Base-by-base conservation (phyloP, 192 early-diverging fungal genomes). In the Backusella australiensis region DNA sequence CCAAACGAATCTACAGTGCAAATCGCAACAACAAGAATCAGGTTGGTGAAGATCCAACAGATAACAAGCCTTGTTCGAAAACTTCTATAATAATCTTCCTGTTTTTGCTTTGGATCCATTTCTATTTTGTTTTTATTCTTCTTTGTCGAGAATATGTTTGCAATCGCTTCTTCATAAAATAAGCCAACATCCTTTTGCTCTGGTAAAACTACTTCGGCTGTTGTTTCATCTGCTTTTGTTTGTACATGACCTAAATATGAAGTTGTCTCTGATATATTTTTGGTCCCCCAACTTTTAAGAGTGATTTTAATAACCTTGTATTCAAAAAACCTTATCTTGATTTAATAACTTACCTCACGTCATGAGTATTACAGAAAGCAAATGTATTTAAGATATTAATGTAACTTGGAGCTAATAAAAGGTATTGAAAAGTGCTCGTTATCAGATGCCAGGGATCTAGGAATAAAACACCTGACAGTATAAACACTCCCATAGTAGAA, bases 371-470 rank as follows among this genome's bases (percentile, higher is more conserved):
- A 66, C 85, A 86, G 75, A 88, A 88, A 14, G 86, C 84, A 39
- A 86, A 79, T 6, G 76, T 91, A 75, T 95, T 94, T 85, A 94
- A 87, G 19, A 94, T 85, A 84, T 96, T 96, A 71, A 69, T 78
- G 73, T 90, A 95, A 76, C 89, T 88, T 29, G 94, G 94, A 80
- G 91, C 79, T 79, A 95, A 82, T 75, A 94, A 86, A 23, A 91
- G 71, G 74, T 93, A 94, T 78, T 91, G 92, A 52, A 92, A 56
- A 79, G 90, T 88, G 46, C 86, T 86, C 2, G 90, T 94, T 38
- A 94, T 76, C 90, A 93, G 90, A 70, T 94, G 93, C 91, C 90
- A 94, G 26, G 93, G 92, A 46, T 94, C 92, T n/a, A 90, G 52
- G 77, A 92, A 90, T 4, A 94, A 71, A n/a, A 94, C 53, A 53